Evolutionary conservation across 2,329 filamentous ascomycete species (phyloP), one percentile per base, ranked within the genome.

Genomic region (Coniochaeta ligniaria): DNA sequence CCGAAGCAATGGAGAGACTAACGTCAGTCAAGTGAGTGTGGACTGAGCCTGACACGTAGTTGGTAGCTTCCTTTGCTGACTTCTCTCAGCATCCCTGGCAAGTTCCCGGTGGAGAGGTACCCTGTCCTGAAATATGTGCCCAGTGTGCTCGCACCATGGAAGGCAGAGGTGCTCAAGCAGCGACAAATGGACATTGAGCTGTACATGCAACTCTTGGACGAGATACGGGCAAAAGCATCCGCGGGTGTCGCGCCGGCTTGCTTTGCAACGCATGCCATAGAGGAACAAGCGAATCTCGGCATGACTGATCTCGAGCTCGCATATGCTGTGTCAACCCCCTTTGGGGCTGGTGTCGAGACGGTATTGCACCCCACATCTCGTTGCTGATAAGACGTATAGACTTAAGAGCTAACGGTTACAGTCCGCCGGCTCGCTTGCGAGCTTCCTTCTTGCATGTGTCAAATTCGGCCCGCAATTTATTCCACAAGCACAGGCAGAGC

Each of bases 401-500:
- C 35, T n/a, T 9, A 3, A 17, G 16, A 2, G 38, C 38, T 59
- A 31, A 12, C 74, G 59, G 73, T 71, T n/a, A 76, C 76, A 69
- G 77, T 84, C 64, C 61, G 82, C 64, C 67, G 83, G 60, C 61
- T 84, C 71, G 61, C 77, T 70, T 62, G 79, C 62, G 0, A 84
- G 73, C n/a, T 77, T 84, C 66, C 73, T 81, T 22, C 73, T 85
- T 0, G 81, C 80, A 0, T 83, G 83, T 68, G 76, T 73, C 17
- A 72, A 81, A n/a, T 79, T 78, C 35, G 79, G 77, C 1, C 78
- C 78, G 0, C 75, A 78, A 8, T 78, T 82, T 20, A 76, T 83
- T 26, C 75, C 74, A 0, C 67, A 64, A 68, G 78, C 66, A 65
- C 78, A 73, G 9, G 71, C 71, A 17, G 75, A 78, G 54, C 69